Base-by-base conservation (phyloP, 108 stramenopile genomes). In the Bacterosira constricta region DNA sequence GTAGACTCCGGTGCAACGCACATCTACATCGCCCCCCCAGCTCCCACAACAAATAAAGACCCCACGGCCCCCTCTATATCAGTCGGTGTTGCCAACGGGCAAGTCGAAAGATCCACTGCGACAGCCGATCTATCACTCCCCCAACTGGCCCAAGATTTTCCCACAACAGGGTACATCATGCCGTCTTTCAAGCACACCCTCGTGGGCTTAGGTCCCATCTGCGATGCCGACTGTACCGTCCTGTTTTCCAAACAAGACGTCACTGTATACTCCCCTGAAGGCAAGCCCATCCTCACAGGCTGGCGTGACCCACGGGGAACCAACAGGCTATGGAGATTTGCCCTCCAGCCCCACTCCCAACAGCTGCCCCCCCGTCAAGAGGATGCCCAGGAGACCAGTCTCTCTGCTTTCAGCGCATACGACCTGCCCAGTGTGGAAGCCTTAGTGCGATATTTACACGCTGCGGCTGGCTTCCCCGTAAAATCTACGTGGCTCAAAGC, bases 131-230 rank as follows among this genome's bases (percentile, higher is more conserved):
- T 20, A 1, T 47, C 46, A 47, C 46, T 47, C 6, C 46, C 46
- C 1, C 4, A 1, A 3, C 2, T 23, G 25, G 17, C 46, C 20
- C n/a, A n/a, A n/a, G n/a, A n/a, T n/a, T n/a, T n/a, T n/a, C n/a
- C n/a, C n/a, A 47, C 25, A 23, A 15, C 20, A 47, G 17, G 46
- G 46, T 23, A 63, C 17, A 47, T 63, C 27, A 63, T 63, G 62
- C 62, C 62, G 4, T 47, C 27, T n/a, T 63, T 63, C 46, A 13
- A 42, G 15, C 62, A 63, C 31, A 63, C 17, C 26, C 45, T 63
- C n/a, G 29, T 63, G 0, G 45, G 62, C 0, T 29, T 47, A 0
- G 62, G 62, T 20, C 25, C 25, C 6, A 31, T 63, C 27, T 45
- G 45, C 26, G 44, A 63, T 42, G n/a, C 42, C 25, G 45, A 6